Percentiles rank a stretch among this genome's conserved stretches.
Evolutionary conservation across 2,329 filamentous ascomycete species (phyloP).

Genomic region (Trichoderma guizhouense): DNA sequence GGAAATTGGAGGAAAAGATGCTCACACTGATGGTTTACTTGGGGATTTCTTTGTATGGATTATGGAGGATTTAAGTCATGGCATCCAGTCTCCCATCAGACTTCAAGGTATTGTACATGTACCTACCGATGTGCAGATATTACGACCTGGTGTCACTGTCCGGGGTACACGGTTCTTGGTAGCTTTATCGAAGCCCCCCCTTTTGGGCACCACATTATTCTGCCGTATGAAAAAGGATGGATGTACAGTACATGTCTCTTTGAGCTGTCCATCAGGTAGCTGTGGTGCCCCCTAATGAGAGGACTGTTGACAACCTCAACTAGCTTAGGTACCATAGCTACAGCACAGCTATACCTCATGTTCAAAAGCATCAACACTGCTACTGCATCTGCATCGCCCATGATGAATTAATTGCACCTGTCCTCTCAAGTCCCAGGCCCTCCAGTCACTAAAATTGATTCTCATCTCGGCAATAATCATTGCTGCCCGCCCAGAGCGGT

Average conservation of each 20-base stretch:
- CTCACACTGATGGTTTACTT: neutral
- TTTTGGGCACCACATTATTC: conserved; percentile 4
- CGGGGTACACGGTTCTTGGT: neutral
- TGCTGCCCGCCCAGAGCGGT: conserved; percentile 21
- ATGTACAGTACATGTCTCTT: neutral
- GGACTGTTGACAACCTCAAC: neutral
- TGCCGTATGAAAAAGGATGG: neutral
- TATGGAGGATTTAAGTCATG: neutral
- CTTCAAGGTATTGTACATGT: neutral
- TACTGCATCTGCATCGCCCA: neutral
- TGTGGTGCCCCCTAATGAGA: neutral
- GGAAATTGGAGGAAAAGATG: neutral
- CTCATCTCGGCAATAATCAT: conserved; percentile 12
- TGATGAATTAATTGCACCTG: too few relatives aligned
- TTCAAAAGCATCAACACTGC: neutral
- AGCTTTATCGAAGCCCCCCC: neutral
- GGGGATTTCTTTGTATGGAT: neutral
- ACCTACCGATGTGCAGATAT: neutral
- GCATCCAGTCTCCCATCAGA: neutral
- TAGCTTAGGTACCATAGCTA: neutral
- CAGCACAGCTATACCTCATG: too few relatives aligned
- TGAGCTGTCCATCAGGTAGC: neutral
- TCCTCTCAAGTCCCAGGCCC: too few relatives aligned
- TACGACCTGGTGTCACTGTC: neutral
- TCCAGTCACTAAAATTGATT: neutral